A percentile compares a stretch with the other conserved stretches of the same genome.
Conservation (phyloP, 2,329 filamentous ascomycete genomes). For the Fusarium neocosmosporiellum region DNA sequence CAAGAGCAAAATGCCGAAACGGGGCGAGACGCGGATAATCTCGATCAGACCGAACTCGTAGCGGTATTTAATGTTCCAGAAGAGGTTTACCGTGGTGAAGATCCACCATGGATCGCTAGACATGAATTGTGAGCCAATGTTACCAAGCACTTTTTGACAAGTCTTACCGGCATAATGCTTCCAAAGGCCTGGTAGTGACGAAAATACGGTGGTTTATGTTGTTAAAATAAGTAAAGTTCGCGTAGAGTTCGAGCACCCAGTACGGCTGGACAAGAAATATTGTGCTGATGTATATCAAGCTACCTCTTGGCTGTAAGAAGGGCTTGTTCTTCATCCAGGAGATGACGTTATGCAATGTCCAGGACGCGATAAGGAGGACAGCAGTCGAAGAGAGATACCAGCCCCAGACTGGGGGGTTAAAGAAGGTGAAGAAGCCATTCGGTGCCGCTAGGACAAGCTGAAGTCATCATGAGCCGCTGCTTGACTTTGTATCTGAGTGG, state of each 20-base stretch:
- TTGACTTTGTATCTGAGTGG: background rate
- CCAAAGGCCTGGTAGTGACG: constrained; percentile 65
- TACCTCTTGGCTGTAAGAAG: constrained; percentile 63
- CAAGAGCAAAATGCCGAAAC: constrained; percentile 71
- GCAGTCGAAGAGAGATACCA: constrained; percentile 73
- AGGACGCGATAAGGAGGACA: constrained; percentile 71
- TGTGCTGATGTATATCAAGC: constrained; percentile 67
- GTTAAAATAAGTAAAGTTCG: constrained; percentile 75
- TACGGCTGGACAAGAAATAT: constrained; percentile 70
- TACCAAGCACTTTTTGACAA: background rate
- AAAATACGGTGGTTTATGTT: constrained; percentile 62
- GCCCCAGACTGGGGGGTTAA: constrained; percentile 62
- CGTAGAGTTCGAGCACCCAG: constrained; percentile 73
- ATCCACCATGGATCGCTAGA: constrained; percentile 75
- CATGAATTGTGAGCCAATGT: background rate
- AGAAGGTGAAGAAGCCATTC: constrained; percentile 70
- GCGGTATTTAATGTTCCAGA: constrained; percentile 71
- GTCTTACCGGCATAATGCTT: constrained; percentile 66
- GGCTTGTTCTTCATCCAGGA: constrained; percentile 75
- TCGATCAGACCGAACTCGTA: constrained; percentile 70
- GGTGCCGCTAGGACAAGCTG: constrained; percentile 66
- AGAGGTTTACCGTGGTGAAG: constrained; percentile 67
- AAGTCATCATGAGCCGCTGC: background rate
- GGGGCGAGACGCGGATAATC: constrained; percentile 69
- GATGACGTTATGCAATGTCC: constrained; percentile 73